phyloP scores from a whole-genome alignment of 1,284 basidiomycete species.

The Malassezia yamatoensis region DNA sequence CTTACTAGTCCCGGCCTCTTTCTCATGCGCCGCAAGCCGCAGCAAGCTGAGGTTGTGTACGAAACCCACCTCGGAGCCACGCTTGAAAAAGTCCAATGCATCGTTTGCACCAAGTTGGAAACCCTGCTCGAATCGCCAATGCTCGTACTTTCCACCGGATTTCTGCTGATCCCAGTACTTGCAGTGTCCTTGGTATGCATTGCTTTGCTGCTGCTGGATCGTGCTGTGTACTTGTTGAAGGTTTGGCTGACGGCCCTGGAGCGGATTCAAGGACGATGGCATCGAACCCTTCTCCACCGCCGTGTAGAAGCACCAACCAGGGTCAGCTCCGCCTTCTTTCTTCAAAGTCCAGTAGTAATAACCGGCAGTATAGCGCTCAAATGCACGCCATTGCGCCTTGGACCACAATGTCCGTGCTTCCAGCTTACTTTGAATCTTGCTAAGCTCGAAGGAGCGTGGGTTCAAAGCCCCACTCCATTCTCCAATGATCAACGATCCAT shows the following conservation, averaged over 20 bases:
- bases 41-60: slow-evolving; percentile 56
- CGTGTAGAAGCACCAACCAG: slow-evolving; percentile 67
- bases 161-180: slow-evolving; percentile 53
- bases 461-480: slow-evolving; percentile 76
- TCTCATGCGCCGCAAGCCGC: slow-evolving; percentile 52
- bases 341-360: slow-evolving; percentile 84
- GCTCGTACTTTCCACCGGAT: slow-evolving; percentile 53
- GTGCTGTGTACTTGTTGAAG: neutral
- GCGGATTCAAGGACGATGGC: slow-evolving; percentile 46
- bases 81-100: slow-evolving; percentile 54
- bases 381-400: slow-evolving; percentile 61
- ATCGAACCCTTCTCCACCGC: slow-evolving; percentile 60
- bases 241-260: neutral
- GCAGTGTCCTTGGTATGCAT: slow-evolving; percentile 12
- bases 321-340: slow-evolving; percentile 61
- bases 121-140: slow-evolving; percentile 60
- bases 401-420: slow-evolving; percentile 51
- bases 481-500: slow-evolving; percentile 59
- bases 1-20: slow-evolving; percentile 49
- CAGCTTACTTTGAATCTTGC: slow-evolving; percentile 17
- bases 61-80: slow-evolving; percentile 56
- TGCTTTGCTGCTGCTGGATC: slow-evolving; percentile 15
- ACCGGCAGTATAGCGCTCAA: slow-evolving; percentile 60
- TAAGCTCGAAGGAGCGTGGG: slow-evolving; percentile 54
- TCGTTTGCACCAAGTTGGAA: slow-evolving; percentile 65